These are phyloP conservation scores for Fusarium robinianum DNA, from an alignment of 2,329 filamentous ascomycete species.

Conservation along the genomic window DNA sequence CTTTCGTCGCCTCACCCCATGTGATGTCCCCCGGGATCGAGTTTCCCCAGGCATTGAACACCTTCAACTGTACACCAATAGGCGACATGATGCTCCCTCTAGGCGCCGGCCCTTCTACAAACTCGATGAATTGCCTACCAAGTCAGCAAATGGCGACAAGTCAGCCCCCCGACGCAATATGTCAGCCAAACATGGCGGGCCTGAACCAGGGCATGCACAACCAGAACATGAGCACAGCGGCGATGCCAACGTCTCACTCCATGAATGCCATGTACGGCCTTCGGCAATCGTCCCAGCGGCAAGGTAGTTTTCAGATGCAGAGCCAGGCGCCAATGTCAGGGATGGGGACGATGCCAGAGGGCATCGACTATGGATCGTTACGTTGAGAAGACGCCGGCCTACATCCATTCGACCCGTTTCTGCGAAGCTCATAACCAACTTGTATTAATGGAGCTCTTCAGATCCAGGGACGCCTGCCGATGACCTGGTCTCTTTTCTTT, in stretches of 20 bases:
- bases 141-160: constrained; percentile 37
- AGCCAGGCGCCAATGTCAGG: constrained; percentile 37
- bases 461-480: no score
- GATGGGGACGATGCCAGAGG: constrained; percentile 37
- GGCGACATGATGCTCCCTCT: constrained; percentile 60
- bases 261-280: constrained; percentile 40
- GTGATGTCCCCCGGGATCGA: constrained; percentile 60
- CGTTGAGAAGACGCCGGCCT: constrained; percentile 15
- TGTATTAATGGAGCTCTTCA: no score
- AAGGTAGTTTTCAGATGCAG: constrained; percentile 42
- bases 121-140: constrained; percentile 27
- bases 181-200: constrained; percentile 38
- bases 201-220: constrained; percentile 37
- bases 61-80: constrained; percentile 52
- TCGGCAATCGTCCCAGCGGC: constrained; percentile 36
- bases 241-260: constrained; percentile 35
- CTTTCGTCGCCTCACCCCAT: constrained; percentile 57
- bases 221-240: constrained; percentile 27
- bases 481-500: no score
- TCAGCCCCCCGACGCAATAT: constrained; percentile 37
- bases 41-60: constrained; percentile 50
- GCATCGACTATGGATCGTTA: constrained; percentile 35
- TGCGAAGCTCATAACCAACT: no score
- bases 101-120: constrained; percentile 36
- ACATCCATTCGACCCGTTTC: background rate